These are phyloP conservation scores for Penicillium arizonense DNA, from an alignment of 495 filamentous ascomycete genomes.

Conservation along the genomic window DNA sequence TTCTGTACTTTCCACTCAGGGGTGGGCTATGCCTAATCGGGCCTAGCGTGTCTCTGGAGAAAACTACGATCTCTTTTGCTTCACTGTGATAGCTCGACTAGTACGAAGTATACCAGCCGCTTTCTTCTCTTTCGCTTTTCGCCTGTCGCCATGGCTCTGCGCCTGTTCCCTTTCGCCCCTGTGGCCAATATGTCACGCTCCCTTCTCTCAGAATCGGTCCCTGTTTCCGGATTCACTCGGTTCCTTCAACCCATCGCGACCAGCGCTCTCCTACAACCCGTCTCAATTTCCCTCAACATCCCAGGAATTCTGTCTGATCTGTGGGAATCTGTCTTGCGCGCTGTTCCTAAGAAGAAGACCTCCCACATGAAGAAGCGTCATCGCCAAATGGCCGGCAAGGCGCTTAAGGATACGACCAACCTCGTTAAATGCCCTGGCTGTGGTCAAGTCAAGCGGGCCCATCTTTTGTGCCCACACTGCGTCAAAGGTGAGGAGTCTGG, in stretches of 20 bases:
- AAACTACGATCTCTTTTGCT: slow-evolving; percentile 18
- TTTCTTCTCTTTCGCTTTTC: neutral
- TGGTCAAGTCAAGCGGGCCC: slow-evolving; percentile 81
- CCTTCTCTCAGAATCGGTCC: slow-evolving; percentile 1
- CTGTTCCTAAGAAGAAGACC: slow-evolving; percentile 98
- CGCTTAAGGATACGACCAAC: slow-evolving; percentile 80
- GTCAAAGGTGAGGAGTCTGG: slow-evolving; percentile 54
- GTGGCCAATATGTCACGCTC: slow-evolving; percentile 4
- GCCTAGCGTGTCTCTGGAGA: slow-evolving; percentile 33
- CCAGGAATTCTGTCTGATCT: slow-evolving; percentile 67
- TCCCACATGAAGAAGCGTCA: slow-evolving; percentile 94
- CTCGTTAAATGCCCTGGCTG: slow-evolving; percentile 88
- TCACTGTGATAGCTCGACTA: slow-evolving; percentile 8
- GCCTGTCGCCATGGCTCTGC: slow-evolving; percentile 16
- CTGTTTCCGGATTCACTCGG: slow-evolving; percentile 16
- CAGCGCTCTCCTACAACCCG: slow-evolving; percentile 18
- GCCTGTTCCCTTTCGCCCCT: slow-evolving; percentile 16
- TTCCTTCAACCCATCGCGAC: slow-evolving; percentile 8
- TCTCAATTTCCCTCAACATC: slow-evolving; percentile 40
- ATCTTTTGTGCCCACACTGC: slow-evolving; percentile 84
- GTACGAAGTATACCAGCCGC: too few relatives aligned
- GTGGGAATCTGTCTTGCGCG: slow-evolving; percentile 89
- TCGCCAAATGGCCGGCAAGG: slow-evolving; percentile 91
- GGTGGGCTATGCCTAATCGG: slow-evolving; percentile 36
- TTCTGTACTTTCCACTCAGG: slow-evolving; percentile 40